phyloP scores from a whole-genome alignment of 2,329 filamentous ascomycete genomes.

The Camillea tinctor region DNA sequence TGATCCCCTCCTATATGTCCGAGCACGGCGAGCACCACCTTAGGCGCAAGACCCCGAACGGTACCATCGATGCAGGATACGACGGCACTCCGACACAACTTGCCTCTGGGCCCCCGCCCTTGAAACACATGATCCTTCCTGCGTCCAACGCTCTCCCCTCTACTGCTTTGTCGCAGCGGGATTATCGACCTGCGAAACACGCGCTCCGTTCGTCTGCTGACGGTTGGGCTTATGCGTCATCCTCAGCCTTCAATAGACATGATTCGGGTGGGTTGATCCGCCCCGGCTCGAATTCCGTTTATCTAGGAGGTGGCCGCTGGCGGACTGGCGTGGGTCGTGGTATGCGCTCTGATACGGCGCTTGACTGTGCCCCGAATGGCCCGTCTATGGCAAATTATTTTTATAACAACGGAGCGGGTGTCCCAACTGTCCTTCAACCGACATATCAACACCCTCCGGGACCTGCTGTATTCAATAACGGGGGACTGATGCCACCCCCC shows the following conservation, averaged over 20 bases:
- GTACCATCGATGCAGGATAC: slow-evolving; percentile 88
- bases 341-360: slow-evolving; percentile 19
- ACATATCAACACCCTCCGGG: slow-evolving; percentile 37
- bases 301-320: slow-evolving; percentile 16
- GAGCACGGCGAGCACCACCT: slow-evolving; percentile 69
- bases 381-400: slow-evolving; percentile 25
- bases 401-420: slow-evolving; percentile 26
- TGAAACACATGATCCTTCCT: slow-evolving; percentile 81
- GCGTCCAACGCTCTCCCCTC: slow-evolving; percentile 41
- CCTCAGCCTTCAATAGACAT: slow-evolving; percentile 11
- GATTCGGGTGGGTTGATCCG: slow-evolving; percentile 16
- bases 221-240: slow-evolving; percentile 22
- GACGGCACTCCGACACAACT: slow-evolving; percentile 78
- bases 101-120: slow-evolving; percentile 69
- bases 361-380: slow-evolving; percentile 28
- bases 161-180: slow-evolving; percentile 25
- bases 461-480: slow-evolving; percentile 41
- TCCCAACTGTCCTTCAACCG: slow-evolving; percentile 33
- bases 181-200: slow-evolving; percentile 19
- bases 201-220: slow-evolving; percentile 15
- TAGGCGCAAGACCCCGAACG: slow-evolving; percentile 88
- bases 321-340: slow-evolving; percentile 19
- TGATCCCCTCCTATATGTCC: slow-evolving; percentile 23
- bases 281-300: slow-evolving; percentile 17
- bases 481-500: slow-evolving; percentile 36